Base-by-base conservation (phyloP, 305 asterid species). In the Galium porrigens region DNA sequence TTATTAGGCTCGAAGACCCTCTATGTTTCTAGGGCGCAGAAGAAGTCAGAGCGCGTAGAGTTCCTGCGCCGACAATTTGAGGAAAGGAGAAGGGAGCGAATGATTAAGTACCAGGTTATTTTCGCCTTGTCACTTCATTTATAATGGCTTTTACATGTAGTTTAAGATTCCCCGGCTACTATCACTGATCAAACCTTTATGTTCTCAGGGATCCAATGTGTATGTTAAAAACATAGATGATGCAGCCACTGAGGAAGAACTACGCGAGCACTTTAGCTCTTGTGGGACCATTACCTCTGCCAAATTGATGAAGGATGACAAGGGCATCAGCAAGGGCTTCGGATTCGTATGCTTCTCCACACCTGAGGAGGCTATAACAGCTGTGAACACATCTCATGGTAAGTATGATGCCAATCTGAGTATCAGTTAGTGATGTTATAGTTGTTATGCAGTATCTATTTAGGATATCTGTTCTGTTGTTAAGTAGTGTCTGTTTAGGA, bases 281-380 rank as follows among this genome's bases (percentile, higher is more conserved):
- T 90, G 95, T 78, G 97, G 96, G 37, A 75, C 78, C 30, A 86
- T 88, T 65, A 88, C 87, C 58, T 90, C 96, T 29, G 94, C 78
- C n/a, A 88, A 79, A 74, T 69, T 88, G 63, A 90, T 90, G 97
- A 77, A 76, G 72, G 94, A 90, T 73, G 91, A 86, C 29, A 86
- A 81, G 74, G 96, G 94, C 71, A 58, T 83, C 44, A 83, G 89
- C 77, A 88, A 78, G 75, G 97, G 96, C 69, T 88, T 88, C 76
- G 97, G 96, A 69, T 90, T 90, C 76, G 89, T 88, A 64, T 90
- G 96, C 85, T 90, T 86, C 82, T 82, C 96, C 62, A 77, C 74
- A 6, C 88, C 89, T 4, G 89, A 82, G 72, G 96, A 88, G 78
- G 96, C 96, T 36, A 68, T 37, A 61, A 81, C 69, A 64, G 96